A percentile compares a stretch with the other conserved stretches of the same genome.
Evolutionary conservation across 805 yeast genomes (phyloP).

Genomic region (Ogataea nakhonphanomensis): DNA sequence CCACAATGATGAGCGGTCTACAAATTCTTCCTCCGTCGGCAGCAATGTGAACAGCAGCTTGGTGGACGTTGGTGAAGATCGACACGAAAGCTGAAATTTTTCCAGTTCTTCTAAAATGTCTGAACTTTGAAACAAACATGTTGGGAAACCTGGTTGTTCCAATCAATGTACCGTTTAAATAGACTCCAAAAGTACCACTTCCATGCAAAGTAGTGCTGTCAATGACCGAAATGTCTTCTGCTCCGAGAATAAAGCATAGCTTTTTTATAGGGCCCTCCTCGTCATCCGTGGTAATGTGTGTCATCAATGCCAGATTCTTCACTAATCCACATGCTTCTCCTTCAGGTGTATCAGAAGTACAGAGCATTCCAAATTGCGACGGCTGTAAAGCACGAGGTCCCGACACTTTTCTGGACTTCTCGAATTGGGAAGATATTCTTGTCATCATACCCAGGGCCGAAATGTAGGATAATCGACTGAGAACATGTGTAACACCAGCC

Average conservation of each 20-base stretch:
- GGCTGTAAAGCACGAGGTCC: conserved; percentile 99
- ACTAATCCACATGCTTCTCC: conserved; percentile 99
- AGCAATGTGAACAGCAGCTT: conserved; percentile 92
- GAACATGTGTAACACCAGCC: conserved; percentile 97
- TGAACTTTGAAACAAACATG: conserved; percentile 75
- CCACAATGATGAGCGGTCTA: conserved; percentile 90
- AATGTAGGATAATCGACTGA: conserved; percentile 86
- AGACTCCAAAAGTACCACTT: conserved; percentile 76
- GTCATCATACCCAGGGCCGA: conserved; percentile 99
- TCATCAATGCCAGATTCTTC: conserved; percentile 94
- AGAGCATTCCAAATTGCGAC: conserved; percentile 97
- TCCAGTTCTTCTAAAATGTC: conserved; percentile 79
- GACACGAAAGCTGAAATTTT: conserved; percentile 87
- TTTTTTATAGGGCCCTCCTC: conserved; percentile 86
- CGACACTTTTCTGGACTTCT: conserved; percentile 94
- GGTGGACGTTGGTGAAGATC: conserved; percentile 85
- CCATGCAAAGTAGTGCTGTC: conserved; percentile 83
- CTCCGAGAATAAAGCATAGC: conserved; percentile 79
- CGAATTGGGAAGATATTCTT: conserved; percentile 97
- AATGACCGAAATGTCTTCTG: conserved; percentile 75
- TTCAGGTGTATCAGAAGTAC: conserved; percentile 98
- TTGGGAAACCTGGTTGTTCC: conserved; percentile 87
- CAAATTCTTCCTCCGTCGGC: conserved; percentile 99
- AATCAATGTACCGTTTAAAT: conserved; percentile 88
- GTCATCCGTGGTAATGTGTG: conserved; percentile 97